These are phyloP conservation scores for Globisporangium spiculum DNA, from an alignment of 352 stramenopile genomes.

Conservation along the genomic window DNA sequence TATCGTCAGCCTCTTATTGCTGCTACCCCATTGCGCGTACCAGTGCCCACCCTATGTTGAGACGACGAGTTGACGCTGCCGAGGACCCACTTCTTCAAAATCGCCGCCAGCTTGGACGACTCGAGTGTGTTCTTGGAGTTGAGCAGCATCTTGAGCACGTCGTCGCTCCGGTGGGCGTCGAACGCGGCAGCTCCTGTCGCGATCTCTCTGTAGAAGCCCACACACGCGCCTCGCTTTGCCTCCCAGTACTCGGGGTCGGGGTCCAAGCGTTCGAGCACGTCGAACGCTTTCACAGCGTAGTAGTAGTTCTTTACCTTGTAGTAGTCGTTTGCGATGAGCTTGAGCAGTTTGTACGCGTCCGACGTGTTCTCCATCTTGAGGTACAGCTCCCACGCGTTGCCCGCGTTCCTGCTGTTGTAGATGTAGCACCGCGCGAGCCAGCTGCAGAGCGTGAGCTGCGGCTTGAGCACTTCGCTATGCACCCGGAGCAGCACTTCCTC, in stretches of 20 bases:
- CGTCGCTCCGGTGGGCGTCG: slow-evolving; percentile 29
- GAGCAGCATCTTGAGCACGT: slow-evolving; percentile 48
- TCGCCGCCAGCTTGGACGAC: slow-evolving; percentile 37
- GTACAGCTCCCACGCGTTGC: slow-evolving; percentile 63
- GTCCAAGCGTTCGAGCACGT: slow-evolving; percentile 70
- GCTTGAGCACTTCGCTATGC: slow-evolving; percentile 26
- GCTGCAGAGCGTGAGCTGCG: slow-evolving; percentile 38
- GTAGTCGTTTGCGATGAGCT: slow-evolving; percentile 68
- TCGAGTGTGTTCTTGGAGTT: slow-evolving; percentile 58
- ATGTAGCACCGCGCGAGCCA: slow-evolving; percentile 69
- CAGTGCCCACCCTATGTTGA: neutral
- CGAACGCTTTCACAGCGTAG: slow-evolving; percentile 66
- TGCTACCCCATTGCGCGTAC: neutral
- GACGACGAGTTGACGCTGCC: neutral
- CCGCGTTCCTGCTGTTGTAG: slow-evolving; percentile 22
- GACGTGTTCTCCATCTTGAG: slow-evolving; percentile 48
- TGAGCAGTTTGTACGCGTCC: slow-evolving; percentile 49
- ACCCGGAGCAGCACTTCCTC: slow-evolving; percentile 58
- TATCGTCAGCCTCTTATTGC: neutral
- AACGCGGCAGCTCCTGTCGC: slow-evolving; percentile 30
- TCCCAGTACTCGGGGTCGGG: slow-evolving; percentile 75
- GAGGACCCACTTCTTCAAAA: slow-evolving; percentile 42
- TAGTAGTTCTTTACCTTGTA: slow-evolving; percentile 63
- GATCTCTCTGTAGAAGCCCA: slow-evolving; percentile 63
- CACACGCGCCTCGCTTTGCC: slow-evolving; percentile 63